These are phyloP conservation scores for Aspergillus fructus DNA, from an alignment of 2,329 filamentous ascomycete genomes.

Conservation along the genomic window DNA sequence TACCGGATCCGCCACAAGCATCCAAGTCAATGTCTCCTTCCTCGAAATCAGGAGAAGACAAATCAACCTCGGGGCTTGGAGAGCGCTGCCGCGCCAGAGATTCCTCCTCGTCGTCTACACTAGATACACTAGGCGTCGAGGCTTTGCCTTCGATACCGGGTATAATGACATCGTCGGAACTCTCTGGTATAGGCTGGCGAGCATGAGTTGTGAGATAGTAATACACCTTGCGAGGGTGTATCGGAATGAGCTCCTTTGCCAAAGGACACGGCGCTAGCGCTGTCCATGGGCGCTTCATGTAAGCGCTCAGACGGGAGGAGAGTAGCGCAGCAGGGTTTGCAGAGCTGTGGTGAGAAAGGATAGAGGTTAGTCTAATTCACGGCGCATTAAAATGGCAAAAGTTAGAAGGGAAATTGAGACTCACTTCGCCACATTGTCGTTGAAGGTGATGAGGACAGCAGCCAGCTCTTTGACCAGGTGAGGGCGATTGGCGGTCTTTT, in stretches of 20 bases:
- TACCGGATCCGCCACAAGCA: slow-evolving; percentile 61
- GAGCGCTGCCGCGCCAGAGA: slow-evolving; percentile 56
- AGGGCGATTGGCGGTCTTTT: slow-evolving; percentile 86
- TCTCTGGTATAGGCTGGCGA: slow-evolving; percentile 76
- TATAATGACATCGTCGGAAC: slow-evolving; percentile 52
- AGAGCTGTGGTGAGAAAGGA: slow-evolving; percentile 61
- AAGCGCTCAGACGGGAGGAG: slow-evolving; percentile 84
- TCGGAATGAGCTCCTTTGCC: slow-evolving; percentile 86
- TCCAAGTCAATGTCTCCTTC: slow-evolving; percentile 59
- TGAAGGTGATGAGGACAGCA: slow-evolving; percentile 69
- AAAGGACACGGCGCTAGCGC: slow-evolving; percentile 78
- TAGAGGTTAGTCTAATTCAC: slow-evolving; percentile 17
- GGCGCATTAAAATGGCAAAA: slow-evolving; percentile 6
- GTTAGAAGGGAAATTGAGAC: slow-evolving; percentile 38
- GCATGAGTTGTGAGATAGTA: slow-evolving; percentile 91
- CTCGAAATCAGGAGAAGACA: slow-evolving; percentile 84
- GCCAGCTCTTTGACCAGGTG: slow-evolving; percentile 94
- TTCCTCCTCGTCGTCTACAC: slow-evolving; percentile 67
- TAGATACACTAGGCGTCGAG: slow-evolving; percentile 82
- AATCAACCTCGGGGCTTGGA: slow-evolving; percentile 88
- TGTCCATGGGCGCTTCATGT: slow-evolving; percentile 84
- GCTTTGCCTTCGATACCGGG: slow-evolving; percentile 57
- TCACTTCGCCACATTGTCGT: slow-evolving; percentile 88
- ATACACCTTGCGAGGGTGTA: slow-evolving; percentile 92
- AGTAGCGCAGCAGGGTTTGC: slow-evolving; percentile 95